Conservation (phyloP, 2,329 filamentous ascomycete genomes). For the Pestalotiopsis sp. region DNA sequence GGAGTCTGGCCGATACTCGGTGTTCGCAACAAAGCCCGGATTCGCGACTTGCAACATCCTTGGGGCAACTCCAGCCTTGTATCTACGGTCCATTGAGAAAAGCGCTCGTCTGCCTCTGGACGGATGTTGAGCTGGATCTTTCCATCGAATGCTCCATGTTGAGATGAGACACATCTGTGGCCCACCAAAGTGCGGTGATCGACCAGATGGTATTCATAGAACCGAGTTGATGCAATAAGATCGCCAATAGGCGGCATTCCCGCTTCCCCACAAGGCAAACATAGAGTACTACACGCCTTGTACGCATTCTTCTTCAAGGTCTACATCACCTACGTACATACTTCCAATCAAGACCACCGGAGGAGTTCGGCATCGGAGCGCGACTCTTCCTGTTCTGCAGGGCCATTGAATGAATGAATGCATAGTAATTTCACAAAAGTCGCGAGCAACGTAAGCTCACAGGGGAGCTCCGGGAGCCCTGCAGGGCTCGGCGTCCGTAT, state of each 20-base stretch:
- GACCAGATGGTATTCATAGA: background rate
- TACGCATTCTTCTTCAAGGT: too few species aligned
- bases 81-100: background rate
- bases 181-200: too few species aligned
- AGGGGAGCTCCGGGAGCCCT: background rate
- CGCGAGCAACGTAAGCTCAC: constrained; percentile 5
- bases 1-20: background rate
- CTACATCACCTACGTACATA: background rate
- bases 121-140: too few species aligned
- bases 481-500: background rate
- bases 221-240: background rate
- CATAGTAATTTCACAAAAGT: background rate
- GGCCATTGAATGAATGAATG: background rate
- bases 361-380: background rate
- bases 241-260: background rate
- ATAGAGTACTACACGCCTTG: too few species aligned
- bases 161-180: too few species aligned
- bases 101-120: too few species aligned
- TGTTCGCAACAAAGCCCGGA: background rate
- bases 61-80: background rate
- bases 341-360: background rate
- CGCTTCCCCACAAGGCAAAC: constrained; percentile 4
- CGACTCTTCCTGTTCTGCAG: background rate
- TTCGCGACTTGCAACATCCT: background rate
- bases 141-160: too few species aligned